phyloP scores from a whole-genome alignment of 2,329 filamentous ascomycete species.

The Xylariales sp. region DNA sequence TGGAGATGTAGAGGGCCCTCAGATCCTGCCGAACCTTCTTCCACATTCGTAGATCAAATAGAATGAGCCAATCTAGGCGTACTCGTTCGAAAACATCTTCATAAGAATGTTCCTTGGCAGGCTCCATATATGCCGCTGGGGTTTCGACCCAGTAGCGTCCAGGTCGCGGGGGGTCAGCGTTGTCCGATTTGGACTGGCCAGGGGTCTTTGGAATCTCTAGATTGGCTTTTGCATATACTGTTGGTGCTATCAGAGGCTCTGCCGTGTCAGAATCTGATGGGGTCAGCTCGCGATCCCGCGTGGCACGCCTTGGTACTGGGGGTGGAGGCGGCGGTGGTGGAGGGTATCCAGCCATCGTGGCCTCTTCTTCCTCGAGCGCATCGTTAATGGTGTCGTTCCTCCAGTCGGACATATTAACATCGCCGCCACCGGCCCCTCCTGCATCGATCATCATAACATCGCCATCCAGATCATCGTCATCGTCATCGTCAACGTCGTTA shows the following conservation, averaged over 20 bases:
- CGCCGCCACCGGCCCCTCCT: conserved; percentile 35
- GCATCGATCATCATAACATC: conserved; percentile 57
- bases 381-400: conserved; percentile 49
- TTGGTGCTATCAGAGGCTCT: conserved; percentile 60
- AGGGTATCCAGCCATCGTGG: conserved; percentile 71
- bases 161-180: conserved; percentile 53
- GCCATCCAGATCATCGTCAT: conserved; percentile 55
- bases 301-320: conserved; percentile 38
- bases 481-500: conserved; percentile 50
- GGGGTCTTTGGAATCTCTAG: conserved; percentile 81
- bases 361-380: conserved; percentile 70
- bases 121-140: conserved; percentile 63
- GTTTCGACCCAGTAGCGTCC: conserved; percentile 84
- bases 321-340: conserved; percentile 62
- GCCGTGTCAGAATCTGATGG: conserved; percentile 71
- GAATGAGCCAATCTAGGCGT: conserved; percentile 86
- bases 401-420: conserved; percentile 46
- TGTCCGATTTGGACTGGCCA: conserved; percentile 36
- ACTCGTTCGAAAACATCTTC: conserved; percentile 89
- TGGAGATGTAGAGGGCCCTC: conserved; percentile 91
- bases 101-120: conserved; percentile 60
- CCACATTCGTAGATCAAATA: conserved; percentile 95
- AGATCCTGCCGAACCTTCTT: conserved; percentile 90
- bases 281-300: conserved; percentile 57
- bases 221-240: conserved; percentile 59